Conservation (phyloP, 768 basidiomycete genomes). For the Leccinellum albellum region DNA sequence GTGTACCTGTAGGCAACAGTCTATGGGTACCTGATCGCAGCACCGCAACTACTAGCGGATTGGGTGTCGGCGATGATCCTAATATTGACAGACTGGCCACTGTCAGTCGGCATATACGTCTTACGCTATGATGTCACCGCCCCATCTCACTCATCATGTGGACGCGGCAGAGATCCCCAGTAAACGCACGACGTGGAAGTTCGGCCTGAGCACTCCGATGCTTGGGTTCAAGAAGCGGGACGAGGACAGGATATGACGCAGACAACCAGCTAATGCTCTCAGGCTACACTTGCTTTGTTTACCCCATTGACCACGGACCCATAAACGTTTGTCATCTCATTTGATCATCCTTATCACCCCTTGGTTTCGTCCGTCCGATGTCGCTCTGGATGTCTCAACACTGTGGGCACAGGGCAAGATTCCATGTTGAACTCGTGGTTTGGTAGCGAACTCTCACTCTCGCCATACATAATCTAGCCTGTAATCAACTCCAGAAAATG, state of each 20-base stretch:
- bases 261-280: too few relatives aligned
- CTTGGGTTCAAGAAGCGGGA: constrained; percentile 54
- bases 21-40: constrained; percentile 2
- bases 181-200: constrained; percentile 51
- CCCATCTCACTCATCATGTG: constrained; percentile 17
- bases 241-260: constrained; percentile 34
- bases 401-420: too few relatives aligned
- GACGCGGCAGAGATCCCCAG: constrained; percentile 23
- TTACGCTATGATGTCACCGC: constrained; percentile 13
- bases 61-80: background rate
- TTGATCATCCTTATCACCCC: constrained; percentile 29
- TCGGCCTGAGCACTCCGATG: constrained; percentile 63
- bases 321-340: constrained; percentile 3
- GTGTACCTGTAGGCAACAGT: background rate
- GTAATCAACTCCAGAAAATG: too few relatives aligned
- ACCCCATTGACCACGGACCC: too few relatives aligned
- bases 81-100: constrained; percentile 14
- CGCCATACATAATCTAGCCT: too few relatives aligned
- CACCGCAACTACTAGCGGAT: background rate
- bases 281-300: too few relatives aligned
- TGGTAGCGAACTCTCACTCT: too few relatives aligned
- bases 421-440: too few relatives aligned
- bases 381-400: background rate
- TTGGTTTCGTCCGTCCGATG: constrained; percentile 7
- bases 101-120: constrained; percentile 28